Evolutionary conservation across 2,329 filamentous ascomycete species (phyloP), one percentile per base, ranked within the genome.

Genomic region (Trichoderma cornu-damae): DNA sequence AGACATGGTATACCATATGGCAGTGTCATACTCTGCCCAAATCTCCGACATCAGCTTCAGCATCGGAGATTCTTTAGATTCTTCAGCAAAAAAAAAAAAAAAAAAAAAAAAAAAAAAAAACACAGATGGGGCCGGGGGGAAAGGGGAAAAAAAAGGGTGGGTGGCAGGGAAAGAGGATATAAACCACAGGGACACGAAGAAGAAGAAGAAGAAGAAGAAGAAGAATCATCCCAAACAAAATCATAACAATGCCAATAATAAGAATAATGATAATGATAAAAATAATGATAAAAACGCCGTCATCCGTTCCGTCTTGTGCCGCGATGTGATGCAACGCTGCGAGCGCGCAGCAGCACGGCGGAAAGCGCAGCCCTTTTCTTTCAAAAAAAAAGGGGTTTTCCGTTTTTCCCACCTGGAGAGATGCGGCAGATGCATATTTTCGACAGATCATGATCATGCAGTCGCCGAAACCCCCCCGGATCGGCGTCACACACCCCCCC

Each of bases 401-500:
- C 4, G 3, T 4, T 8, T 30, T 46, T 14, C 26, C 24, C 9
- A 24, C 26, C 26, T n/a, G n/a, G n/a, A n/a, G 26, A 28, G 26
- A 28, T 28, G 26, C 26, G 26, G n/a, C n/a, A n/a, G n/a, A n/a
- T n/a, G n/a, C n/a, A n/a, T n/a, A n/a, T n/a, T 26, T 44, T 53
- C 44, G 50, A 53, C 38, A 53, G 50, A 53, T 53, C 38, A 43
- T 42, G 40, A 53, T 6, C n/a, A n/a, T n/a, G n/a, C 34, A 6
- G 6, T 37, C 16, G 5, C 12, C 4, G 14, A 18, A 26, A 22
- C 16, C 16, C 32, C 51, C 51, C 51, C 51, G 51, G 51, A 54
- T 54, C 51, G 51, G 51, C 51, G 24, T 37, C 32, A 46, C 38
- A 20, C 16, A n/a, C n/a, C n/a, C n/a, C n/a, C n/a, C n/a, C n/a